Percentiles rank a stretch among this genome's conserved stretches.
Evolutionary conservation across 139 green algal genomes (phyloP).

Genomic region (Chlamydomonas sp.): DNA sequence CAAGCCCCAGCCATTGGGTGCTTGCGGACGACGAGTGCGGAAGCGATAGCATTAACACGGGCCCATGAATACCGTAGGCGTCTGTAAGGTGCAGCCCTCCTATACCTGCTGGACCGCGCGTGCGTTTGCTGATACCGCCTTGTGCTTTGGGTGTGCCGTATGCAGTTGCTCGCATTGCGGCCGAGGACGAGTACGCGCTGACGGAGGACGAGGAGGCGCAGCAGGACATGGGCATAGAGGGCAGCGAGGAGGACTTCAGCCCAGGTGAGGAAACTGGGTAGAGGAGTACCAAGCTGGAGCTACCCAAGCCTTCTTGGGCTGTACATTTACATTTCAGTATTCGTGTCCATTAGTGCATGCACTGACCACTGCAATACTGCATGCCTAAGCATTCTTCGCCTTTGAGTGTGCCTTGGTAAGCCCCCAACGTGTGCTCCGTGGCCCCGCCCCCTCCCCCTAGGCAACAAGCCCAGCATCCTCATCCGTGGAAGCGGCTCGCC

Average conservation of each 20-base stretch:
- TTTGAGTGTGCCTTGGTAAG: neutral
- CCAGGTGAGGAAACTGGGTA: neutral
- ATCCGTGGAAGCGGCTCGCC: neutral
- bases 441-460: neutral
- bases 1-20: too few relatives aligned
- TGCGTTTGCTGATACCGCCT: neutral
- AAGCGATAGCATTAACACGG: too few relatives aligned
- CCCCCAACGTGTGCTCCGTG: neutral
- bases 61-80: too few relatives aligned
- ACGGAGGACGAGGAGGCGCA: constrained; percentile 42
- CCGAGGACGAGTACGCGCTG: constrained; percentile 35
- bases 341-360: neutral
- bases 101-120: neutral
- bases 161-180: constrained; percentile 4
- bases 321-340: neutral
- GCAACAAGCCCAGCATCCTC: neutral
- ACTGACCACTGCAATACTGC: neutral
- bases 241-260: constrained; percentile 17
- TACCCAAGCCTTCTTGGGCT: too few relatives aligned
- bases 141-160: neutral
- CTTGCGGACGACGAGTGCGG: too few relatives aligned
- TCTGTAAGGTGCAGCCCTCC: too few relatives aligned
- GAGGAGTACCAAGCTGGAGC: too few relatives aligned
- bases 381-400: neutral
- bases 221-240: constrained; percentile 36